phyloP scores from a whole-genome alignment of 805 yeast genomes.

The Torulaspora delbrueckii region DNA sequence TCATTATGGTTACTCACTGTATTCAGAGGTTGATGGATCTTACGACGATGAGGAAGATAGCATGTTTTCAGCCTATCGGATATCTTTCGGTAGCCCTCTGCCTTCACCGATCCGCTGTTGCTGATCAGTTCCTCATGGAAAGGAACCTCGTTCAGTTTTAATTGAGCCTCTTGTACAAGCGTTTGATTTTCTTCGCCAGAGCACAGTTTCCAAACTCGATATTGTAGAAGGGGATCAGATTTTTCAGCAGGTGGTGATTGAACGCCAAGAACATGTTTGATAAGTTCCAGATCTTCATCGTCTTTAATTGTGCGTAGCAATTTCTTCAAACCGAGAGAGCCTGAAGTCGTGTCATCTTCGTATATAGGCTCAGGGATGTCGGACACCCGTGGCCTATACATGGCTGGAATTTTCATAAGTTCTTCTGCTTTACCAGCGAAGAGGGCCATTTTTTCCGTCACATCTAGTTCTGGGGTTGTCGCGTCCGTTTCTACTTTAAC shows the following conservation, averaged over 20 bases:
- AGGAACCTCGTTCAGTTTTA: constrained; percentile 26
- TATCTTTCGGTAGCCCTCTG: constrained; percentile 69
- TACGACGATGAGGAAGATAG: constrained; percentile 78
- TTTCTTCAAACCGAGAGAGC: constrained; percentile 36
- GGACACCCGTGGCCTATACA: constrained; percentile 48
- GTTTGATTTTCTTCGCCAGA: constrained; percentile 11
- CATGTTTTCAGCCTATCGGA: constrained; percentile 67
- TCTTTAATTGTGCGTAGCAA: constrained; percentile 59
- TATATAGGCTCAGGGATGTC: constrained; percentile 53
- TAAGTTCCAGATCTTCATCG: constrained; percentile 62
- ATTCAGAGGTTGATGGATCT: constrained; percentile 60
- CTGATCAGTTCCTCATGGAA: constrained; percentile 37
- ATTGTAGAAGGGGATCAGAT: constrained; percentile 12
- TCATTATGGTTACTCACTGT: constrained; percentile 63
- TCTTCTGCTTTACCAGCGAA: constrained; percentile 16
- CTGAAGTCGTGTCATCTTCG: constrained; percentile 33
- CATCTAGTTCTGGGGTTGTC: constrained; percentile 29
- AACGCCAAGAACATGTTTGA: constrained; percentile 41
- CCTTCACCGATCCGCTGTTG: constrained; percentile 56
- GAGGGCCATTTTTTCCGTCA: constrained; percentile 19
- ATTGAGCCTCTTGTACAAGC: constrained; percentile 16
- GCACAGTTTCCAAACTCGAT: constrained; percentile 25
- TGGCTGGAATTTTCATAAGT: constrained; percentile 25
- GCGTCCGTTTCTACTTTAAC: constrained; percentile 16
- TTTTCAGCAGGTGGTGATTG: not conserved